These are phyloP conservation scores for Candida hispaniensis DNA, from an alignment of 805 yeast genomes.

Conservation along the genomic window DNA sequence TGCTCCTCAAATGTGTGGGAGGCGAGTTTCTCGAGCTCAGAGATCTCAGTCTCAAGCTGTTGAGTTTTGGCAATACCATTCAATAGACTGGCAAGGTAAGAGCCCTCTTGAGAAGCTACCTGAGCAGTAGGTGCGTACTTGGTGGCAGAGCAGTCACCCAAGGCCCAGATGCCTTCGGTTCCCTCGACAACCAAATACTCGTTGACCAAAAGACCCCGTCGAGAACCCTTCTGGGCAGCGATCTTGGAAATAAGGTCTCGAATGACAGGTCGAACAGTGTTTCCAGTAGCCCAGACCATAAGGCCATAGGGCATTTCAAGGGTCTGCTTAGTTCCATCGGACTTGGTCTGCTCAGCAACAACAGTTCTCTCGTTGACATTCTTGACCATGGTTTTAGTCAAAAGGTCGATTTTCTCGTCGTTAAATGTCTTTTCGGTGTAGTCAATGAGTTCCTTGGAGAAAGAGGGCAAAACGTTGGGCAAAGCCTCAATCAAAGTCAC, in stretches of 20 bases:
- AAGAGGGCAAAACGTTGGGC: constrained; percentile 65
- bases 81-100: constrained; percentile 63
- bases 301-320: constrained; percentile 77
- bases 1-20: constrained; percentile 20
- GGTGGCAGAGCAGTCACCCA: constrained; percentile 89
- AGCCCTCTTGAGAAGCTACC: constrained; percentile 93
- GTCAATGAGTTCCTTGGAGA: constrained; percentile 35
- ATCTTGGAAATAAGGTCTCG: constrained; percentile 55
- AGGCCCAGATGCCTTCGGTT: constrained; percentile 68
- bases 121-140: constrained; percentile 94
- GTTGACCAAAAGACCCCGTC: constrained; percentile 83
- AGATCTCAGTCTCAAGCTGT: constrained; percentile 31
- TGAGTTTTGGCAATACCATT: constrained; percentile 37
- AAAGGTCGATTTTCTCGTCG: constrained; percentile 57
- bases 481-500: constrained; percentile 84
- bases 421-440: constrained; percentile 74
- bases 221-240: constrained; percentile 64
- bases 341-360: constrained; percentile 54
- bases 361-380: constrained; percentile 64
- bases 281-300: constrained; percentile 96
- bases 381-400: constrained; percentile 80
- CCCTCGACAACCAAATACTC: constrained; percentile 78
- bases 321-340: constrained; percentile 53
- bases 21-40: constrained; percentile 30
- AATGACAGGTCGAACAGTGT: constrained; percentile 72